Conservation (phyloP, 169 alveolate species). For the Plasmodium gaboni region DNA sequence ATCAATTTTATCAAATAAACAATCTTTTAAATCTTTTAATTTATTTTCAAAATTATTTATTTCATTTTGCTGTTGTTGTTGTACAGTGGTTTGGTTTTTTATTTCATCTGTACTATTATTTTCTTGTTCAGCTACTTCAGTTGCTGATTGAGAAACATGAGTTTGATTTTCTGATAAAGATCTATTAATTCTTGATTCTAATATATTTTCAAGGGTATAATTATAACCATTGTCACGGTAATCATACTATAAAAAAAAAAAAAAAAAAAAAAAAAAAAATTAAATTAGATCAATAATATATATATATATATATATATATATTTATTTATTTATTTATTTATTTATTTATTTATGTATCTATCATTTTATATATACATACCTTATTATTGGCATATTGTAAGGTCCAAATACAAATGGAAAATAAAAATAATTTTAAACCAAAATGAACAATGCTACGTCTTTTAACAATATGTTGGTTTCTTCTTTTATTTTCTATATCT, state of each 20-base stretch:
- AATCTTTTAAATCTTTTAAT: slow-evolving; percentile 29
- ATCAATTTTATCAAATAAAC: slow-evolving; percentile 17
- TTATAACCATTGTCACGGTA: background rate
- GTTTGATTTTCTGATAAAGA: slow-evolving; percentile 4
- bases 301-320: background rate
- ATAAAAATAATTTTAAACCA: background rate
- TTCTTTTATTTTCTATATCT: too few relatives aligned
- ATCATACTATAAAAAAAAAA: background rate
- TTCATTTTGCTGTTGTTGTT: background rate
- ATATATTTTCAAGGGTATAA: background rate
- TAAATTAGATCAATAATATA: background rate
- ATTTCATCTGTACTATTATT: background rate
- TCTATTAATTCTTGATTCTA: background rate
- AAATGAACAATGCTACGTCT: too few relatives aligned
- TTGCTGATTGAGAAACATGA: background rate
- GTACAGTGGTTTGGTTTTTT: background rate
- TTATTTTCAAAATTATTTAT: slow-evolving; percentile 11
- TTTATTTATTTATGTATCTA: background rate
- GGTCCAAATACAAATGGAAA: slow-evolving; percentile 38
- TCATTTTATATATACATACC: slow-evolving; percentile 1
- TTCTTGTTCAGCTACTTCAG: background rate
- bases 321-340: background rate
- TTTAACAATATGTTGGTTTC: too few relatives aligned
- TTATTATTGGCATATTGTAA: slow-evolving; percentile 24
- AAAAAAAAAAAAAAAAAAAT: slow-evolving; percentile 1